Evolutionary conservation across 352 stramenopile genomes (phyloP).

Genomic region (Pseudoperonospora humuli): DNA sequence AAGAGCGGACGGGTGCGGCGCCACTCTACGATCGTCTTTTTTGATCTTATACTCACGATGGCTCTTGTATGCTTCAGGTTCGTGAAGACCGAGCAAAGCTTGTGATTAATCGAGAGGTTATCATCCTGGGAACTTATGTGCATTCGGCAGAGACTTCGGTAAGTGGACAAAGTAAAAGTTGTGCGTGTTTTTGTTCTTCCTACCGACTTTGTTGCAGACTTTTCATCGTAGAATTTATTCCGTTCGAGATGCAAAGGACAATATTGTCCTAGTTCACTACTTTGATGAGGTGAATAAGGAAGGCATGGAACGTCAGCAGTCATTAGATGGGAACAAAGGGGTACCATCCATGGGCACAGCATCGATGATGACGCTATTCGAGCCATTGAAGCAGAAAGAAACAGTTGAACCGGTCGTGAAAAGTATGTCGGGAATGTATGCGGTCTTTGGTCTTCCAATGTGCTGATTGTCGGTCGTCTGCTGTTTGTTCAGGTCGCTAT

Average conservation of each 20-base stretch:
- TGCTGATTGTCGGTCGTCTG: slow-evolving; percentile 1
- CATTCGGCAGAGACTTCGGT: slow-evolving; percentile 68
- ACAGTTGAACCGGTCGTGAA: slow-evolving; percentile 49
- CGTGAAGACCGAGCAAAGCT: slow-evolving; percentile 80
- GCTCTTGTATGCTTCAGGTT: slow-evolving; percentile 23
- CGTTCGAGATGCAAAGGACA: slow-evolving; percentile 53
- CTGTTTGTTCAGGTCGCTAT: slow-evolving; percentile 41
- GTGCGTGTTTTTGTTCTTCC: background rate
- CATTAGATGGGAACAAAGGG: slow-evolving; percentile 17
- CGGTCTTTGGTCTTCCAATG: background rate
- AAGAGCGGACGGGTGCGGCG: slow-evolving; percentile 49
- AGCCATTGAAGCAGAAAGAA: slow-evolving; percentile 27
- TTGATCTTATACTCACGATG: background rate
- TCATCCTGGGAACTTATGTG: slow-evolving; percentile 77
- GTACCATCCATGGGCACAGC: slow-evolving; percentile 21
- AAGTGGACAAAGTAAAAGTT: slow-evolving; percentile 7
- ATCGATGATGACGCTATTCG: slow-evolving; percentile 6
- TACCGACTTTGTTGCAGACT: slow-evolving; percentile 26
- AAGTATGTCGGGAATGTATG: slow-evolving; percentile 21
- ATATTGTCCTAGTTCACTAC: slow-evolving; percentile 82
- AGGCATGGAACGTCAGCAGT: background rate
- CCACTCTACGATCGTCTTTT: background rate
- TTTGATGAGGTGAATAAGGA: slow-evolving; percentile 72
- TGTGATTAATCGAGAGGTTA: slow-evolving; percentile 74
- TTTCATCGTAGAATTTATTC: slow-evolving; percentile 83